phyloP scores from a whole-genome alignment of 495 filamentous ascomycete genomes.

The Chlorociboria aeruginascens region DNA sequence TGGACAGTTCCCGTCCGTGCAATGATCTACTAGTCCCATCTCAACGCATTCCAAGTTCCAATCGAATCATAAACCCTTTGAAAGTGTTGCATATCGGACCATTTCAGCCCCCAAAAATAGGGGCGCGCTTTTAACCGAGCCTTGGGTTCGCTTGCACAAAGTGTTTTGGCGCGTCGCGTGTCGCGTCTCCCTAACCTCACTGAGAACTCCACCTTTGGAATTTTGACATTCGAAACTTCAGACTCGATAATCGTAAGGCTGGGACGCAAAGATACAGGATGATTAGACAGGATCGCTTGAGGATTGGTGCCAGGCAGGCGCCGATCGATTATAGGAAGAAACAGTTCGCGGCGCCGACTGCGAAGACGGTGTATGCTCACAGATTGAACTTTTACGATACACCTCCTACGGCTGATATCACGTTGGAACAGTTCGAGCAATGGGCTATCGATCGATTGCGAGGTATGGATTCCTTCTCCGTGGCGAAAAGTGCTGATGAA shows the following conservation, averaged over 20 bases:
- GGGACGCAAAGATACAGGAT: slow-evolving; percentile 30
- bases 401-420: slow-evolving; percentile 88
- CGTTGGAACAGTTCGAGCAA: slow-evolving; percentile 95
- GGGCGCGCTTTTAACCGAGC: too few species aligned
- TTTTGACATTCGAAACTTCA: background rate
- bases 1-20: too few species aligned
- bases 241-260: background rate
- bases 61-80: too few species aligned
- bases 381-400: slow-evolving; percentile 84
- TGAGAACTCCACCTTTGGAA: background rate
- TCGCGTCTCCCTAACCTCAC: background rate
- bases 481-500: background rate
- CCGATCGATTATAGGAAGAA: slow-evolving; percentile 67
- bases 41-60: too few species aligned
- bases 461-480: slow-evolving; percentile 31
- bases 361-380: slow-evolving; percentile 66
- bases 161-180: too few species aligned
- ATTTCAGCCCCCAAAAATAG: too few species aligned
- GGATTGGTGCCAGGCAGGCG: slow-evolving; percentile 71
- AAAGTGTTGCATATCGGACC: too few species aligned
- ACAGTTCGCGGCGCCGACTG: slow-evolving; percentile 67
- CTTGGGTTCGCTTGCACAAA: too few species aligned
- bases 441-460: slow-evolving; percentile 95
- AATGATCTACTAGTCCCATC: too few species aligned
- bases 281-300: slow-evolving; percentile 58